These are phyloP conservation scores for Penicillium simplicissimum DNA, from an alignment of 495 filamentous ascomycete genomes.

Conservation along the genomic window DNA sequence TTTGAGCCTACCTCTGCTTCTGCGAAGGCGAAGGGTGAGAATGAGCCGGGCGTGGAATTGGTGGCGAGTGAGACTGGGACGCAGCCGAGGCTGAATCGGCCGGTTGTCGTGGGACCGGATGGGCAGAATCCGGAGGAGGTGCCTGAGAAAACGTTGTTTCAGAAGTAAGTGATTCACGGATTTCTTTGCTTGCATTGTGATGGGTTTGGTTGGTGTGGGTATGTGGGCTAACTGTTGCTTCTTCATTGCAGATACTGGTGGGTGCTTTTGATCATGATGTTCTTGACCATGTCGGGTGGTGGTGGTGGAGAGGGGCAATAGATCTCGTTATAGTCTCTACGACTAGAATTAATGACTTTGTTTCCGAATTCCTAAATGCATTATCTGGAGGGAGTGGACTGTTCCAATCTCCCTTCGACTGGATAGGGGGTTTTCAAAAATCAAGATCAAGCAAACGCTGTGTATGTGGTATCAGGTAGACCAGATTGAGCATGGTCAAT, in stretches of 20 bases:
- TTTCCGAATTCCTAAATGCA: not conserved
- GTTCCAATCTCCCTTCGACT: not conserved
- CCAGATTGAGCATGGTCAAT: not conserved
- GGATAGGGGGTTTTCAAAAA: not conserved
- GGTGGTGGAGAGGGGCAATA: constrained; percentile 27
- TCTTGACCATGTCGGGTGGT: constrained; percentile 46
- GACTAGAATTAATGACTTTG: not conserved
- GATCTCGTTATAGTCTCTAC: not conserved
- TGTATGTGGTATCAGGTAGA: constrained; percentile 21
- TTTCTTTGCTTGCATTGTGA: not conserved
- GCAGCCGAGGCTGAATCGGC: constrained; percentile 44
- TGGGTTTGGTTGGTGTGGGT: not conserved
- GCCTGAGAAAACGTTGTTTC: constrained; percentile 47
- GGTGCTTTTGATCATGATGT: constrained; percentile 44
- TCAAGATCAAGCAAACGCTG: constrained; percentile 3
- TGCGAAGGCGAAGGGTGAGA: not conserved
- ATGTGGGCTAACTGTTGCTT: not conserved
- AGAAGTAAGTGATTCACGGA: constrained; percentile 39
- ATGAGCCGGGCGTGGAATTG: constrained; percentile 30
- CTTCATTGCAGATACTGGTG: constrained; percentile 45
- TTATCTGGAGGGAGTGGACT: not conserved
- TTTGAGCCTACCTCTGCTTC: constrained; percentile 5
- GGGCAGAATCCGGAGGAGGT: constrained; percentile 38
- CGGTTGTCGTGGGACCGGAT: constrained; percentile 42
- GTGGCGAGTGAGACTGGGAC: constrained; percentile 31